Evolutionary conservation across 768 basidiomycete genomes (phyloP).

Genomic region (Hypsizygus marmoreus): DNA sequence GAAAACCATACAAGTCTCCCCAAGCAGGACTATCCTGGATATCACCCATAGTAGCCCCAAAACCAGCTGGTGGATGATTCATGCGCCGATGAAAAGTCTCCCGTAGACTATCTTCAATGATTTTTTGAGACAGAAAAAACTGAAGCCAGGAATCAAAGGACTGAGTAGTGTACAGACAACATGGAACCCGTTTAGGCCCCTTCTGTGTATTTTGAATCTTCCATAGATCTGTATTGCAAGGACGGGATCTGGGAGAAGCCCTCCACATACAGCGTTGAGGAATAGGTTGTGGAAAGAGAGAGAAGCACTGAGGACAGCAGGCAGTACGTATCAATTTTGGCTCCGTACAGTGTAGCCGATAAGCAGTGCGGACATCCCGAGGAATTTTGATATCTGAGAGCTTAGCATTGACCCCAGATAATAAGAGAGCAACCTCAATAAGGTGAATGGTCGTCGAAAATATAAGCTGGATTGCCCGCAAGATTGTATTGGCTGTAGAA

Average conservation of each 20-base stretch:
- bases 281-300: slow-evolving; percentile 14
- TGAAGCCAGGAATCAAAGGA: slow-evolving; percentile 29
- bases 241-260: slow-evolving; percentile 15
- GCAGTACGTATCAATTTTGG: slow-evolving; percentile 22
- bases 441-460: slow-evolving; percentile 13
- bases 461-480: slow-evolving; percentile 22
- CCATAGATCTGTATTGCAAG: slow-evolving; percentile 24
- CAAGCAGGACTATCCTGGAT: slow-evolving; percentile 32
- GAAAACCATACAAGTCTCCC: slow-evolving; percentile 12
- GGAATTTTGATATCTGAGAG: slow-evolving; percentile 15
- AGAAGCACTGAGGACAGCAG: slow-evolving; percentile 30
- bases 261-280: slow-evolving; percentile 19
- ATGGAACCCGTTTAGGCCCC: slow-evolving; percentile 20
- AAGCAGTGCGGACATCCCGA: slow-evolving; percentile 25
- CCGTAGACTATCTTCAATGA: slow-evolving; percentile 19
- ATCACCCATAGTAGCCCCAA: slow-evolving; percentile 17
- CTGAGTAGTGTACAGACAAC: slow-evolving; percentile 23
- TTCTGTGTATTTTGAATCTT: slow-evolving; percentile 9
- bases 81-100: slow-evolving; percentile 12
- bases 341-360: slow-evolving; percentile 14
- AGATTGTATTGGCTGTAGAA: slow-evolving; percentile 13
- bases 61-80: slow-evolving; percentile 6
- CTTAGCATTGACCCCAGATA: slow-evolving; percentile 9
- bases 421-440: slow-evolving; percentile 9
- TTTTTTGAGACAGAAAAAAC: slow-evolving; percentile 24